A percentile compares a stretch with the other conserved stretches of the same genome.
phyloP scores from a whole-genome alignment of 1,284 basidiomycete species.

The Ceratobasidium sp. region DNA sequence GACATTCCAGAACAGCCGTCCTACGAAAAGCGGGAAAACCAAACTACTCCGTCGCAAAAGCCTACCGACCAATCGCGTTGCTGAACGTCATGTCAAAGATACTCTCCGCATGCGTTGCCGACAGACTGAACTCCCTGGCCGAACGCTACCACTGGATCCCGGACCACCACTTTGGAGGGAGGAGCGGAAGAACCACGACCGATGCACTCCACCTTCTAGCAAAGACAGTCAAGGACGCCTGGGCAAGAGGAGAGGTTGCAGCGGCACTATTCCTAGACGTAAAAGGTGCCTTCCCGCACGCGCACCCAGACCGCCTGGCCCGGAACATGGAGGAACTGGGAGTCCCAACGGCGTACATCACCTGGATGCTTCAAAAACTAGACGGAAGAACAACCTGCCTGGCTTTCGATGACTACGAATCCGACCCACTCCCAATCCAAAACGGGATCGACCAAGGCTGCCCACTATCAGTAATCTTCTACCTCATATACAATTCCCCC shows the following conservation, averaged over 20 bases:
- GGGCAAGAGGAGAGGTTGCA: conserved; percentile 39
- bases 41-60: conserved; percentile 42
- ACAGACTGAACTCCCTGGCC: neutral
- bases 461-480: conserved; percentile 50
- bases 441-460: conserved; percentile 53
- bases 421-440: conserved; percentile 46
- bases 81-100: conserved; percentile 32
- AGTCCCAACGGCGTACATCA: conserved; percentile 48
- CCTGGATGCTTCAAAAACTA: conserved; percentile 48
- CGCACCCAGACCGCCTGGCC: conserved; percentile 49
- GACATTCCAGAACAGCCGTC: conserved; percentile 24
- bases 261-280: conserved; percentile 43
- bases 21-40: conserved; percentile 43
- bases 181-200: conserved; percentile 35
- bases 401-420: neutral
- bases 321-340: conserved; percentile 52
- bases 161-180: conserved; percentile 39
- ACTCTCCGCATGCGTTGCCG: conserved; percentile 18
- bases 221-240: conserved; percentile 40
- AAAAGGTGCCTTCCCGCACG: conserved; percentile 52
- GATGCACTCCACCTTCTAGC: conserved; percentile 29
- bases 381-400: conserved; percentile 30
- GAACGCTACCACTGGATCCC: conserved; percentile 34
- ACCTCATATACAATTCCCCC: conserved; percentile 3
- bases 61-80: conserved; percentile 45